Evolutionary conservation across 306 rosid genomes (phyloP).

Genomic region (Vicia faba): DNA sequence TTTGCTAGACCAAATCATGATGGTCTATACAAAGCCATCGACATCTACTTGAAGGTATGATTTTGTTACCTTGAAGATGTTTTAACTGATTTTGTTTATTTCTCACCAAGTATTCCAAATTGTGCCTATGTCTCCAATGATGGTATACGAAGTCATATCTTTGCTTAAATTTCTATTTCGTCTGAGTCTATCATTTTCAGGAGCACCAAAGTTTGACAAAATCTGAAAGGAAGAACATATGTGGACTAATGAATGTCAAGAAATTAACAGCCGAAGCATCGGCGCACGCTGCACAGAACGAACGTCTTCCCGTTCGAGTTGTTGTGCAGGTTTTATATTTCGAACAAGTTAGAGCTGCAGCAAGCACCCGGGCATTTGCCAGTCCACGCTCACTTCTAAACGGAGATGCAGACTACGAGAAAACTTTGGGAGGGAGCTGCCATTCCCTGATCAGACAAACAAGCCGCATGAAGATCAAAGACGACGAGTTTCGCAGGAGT

Average conservation of each 20-base stretch:
- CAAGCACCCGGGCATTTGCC: conserved; percentile 33
- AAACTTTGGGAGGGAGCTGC: conserved; percentile 45
- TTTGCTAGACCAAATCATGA: conserved; percentile 82
- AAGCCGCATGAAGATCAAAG: conserved; percentile 60
- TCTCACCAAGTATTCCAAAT: too few relatives aligned
- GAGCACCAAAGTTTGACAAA: conserved; percentile 73
- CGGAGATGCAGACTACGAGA: conserved; percentile 50
- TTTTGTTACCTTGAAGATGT: neutral
- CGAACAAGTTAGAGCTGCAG: conserved; percentile 78
- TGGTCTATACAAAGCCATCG: conserved; percentile 75
- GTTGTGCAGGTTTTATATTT: conserved; percentile 89
- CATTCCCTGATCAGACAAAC: conserved; percentile 55
- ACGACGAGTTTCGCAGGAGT: conserved; percentile 49
- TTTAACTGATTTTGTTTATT: neutral
- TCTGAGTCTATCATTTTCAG: conserved; percentile 44
- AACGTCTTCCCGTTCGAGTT: conserved; percentile 87
- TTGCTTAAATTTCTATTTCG: neutral
- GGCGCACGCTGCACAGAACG: conserved; percentile 89
- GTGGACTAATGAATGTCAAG: conserved; percentile 80
- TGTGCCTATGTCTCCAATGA: too few relatives aligned
- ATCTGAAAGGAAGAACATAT: conserved; percentile 72
- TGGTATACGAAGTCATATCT: too few relatives aligned
- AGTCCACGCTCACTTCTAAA: conserved; percentile 38
- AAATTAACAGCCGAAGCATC: conserved; percentile 70
- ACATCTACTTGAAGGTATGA: conserved; percentile 80